Base-by-base conservation (phyloP, 805 yeast species). In the Pichia californica region DNA sequence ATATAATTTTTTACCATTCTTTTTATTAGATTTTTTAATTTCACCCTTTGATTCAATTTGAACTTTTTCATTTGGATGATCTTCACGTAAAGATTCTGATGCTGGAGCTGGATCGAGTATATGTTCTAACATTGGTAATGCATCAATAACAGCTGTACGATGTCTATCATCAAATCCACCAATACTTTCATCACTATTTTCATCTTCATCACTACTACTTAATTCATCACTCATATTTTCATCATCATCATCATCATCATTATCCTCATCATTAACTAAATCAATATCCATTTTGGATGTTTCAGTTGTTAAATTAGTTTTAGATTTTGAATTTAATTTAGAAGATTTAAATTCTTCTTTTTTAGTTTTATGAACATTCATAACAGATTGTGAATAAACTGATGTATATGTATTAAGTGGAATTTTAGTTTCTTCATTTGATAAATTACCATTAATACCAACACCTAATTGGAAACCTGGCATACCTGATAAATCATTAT, bases 1-100 rank as follows among this genome's bases (percentile, higher is more conserved):
- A 53, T 71, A 75, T 47, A 73, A 46, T 4, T 65, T 57, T 11
- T 51, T 56, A 18, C 49, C 52, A 5, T 48, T 54, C 23, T 50
- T 52, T 20, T 27, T 23, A 11, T 23, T 29, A 15, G 15, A 23
- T 13, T 19, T 19, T 18, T 37, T 28, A 7, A 7, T 11, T 18
- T 13, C 19, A n/a, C 9, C 20, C 19, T 14, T n/a, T 5, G 5
- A 5, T 6, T 27, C 13, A 27, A 23, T 23, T 23, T 23, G 6
- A 23, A 9, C 34, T 16, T 28, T 11, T 19, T 19, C 6, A 14
- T 15, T 29, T 5, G 4, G 14, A n/a, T 25, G 13, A 19, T 27
- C 32, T 21, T 36, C 36, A 16, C 45, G 36, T 19, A 23, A 23
- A 19, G n/a, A 20, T 19, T 10, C 8, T 29, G 29, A 31, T 15